Evolutionary conservation across 805 yeast species (phyloP).

Genomic region (Schwanniomyces sp.): DNA sequence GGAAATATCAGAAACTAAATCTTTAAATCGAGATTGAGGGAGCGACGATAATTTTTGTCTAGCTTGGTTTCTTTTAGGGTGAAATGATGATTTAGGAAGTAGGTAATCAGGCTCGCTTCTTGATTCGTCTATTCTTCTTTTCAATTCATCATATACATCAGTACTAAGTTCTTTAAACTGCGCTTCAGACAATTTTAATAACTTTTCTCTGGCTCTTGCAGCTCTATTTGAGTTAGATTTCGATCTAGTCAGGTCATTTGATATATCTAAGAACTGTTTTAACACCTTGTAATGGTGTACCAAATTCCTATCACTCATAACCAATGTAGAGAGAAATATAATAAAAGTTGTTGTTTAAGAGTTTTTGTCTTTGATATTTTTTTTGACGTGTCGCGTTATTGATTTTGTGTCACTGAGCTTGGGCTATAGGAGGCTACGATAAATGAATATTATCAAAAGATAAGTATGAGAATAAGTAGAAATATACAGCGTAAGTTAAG

Average conservation of each 20-base stretch:
- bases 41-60: slow-evolving; percentile 85
- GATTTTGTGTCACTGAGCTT: background rate
- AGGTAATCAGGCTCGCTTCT: slow-evolving; percentile 61
- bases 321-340: background rate
- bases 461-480: background rate
- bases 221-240: slow-evolving; percentile 57
- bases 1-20: slow-evolving; percentile 84
- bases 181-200: slow-evolving; percentile 71
- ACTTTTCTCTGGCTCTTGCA: slow-evolving; percentile 80
- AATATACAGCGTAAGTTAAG: background rate
- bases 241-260: slow-evolving; percentile 43
- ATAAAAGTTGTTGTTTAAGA: background rate
- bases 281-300: slow-evolving; percentile 49
- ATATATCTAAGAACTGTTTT: slow-evolving; percentile 50
- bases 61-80: slow-evolving; percentile 94
- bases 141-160: slow-evolving; percentile 91
- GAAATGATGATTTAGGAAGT: slow-evolving; percentile 71
- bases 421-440: background rate
- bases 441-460: no score
- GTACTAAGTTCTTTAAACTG: slow-evolving; percentile 91
- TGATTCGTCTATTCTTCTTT: slow-evolving; percentile 68
- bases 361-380: background rate
- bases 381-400: slow-evolving; percentile 1
- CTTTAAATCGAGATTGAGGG: slow-evolving; percentile 81
- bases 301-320: slow-evolving; percentile 33